Base-by-base conservation (phyloP, 106 monocot genomes). In the Allium fistulosum region DNA sequence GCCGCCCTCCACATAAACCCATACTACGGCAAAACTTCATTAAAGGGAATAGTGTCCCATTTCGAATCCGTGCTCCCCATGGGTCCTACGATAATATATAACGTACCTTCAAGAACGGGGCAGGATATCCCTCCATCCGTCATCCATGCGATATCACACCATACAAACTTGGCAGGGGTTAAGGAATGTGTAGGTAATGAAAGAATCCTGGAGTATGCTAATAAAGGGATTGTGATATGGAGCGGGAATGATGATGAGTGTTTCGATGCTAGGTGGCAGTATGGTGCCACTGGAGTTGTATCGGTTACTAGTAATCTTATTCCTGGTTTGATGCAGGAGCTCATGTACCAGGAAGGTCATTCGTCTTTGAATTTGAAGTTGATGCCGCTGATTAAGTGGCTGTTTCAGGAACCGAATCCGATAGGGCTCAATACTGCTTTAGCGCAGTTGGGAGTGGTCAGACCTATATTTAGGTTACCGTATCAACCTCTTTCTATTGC, bases 1-100 rank as follows among this genome's bases (percentile, higher is more conserved):
- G 94, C 85, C 13, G 83, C 90, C 0, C 76, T 95, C 14, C 90
- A 91, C 65, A 78, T 88, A 48, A 95, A 91, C 73, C 94, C 94
- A 11, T 95, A 88, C 48, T 95, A 91, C 56, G 94, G 90, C 7
- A 95, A 91, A 73, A 95, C 94, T 71, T 95, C 94, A 0, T 8
- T 80, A 48, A 64, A 78, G 52, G 94, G 94, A n/a, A 46, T 90
- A 53, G 59, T 81, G 9, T 61, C 78, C 7, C 90, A 95, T 78
- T 95, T 95, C 53, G 74, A 83, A 56, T 58, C 81, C 18, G 83
- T 95, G 1, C 72, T 95, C 27, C 74, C 82, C 3, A 91, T 88
- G 81, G 90, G 90, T 3, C 94, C 94, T 7, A 88, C 83, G 0
- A 87, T 90, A 73, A 85, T 90, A 9, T 95, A 90, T 74, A 91